Conservation (phyloP, 1,139 yeast species). For the Taphrina betulina region DNA sequence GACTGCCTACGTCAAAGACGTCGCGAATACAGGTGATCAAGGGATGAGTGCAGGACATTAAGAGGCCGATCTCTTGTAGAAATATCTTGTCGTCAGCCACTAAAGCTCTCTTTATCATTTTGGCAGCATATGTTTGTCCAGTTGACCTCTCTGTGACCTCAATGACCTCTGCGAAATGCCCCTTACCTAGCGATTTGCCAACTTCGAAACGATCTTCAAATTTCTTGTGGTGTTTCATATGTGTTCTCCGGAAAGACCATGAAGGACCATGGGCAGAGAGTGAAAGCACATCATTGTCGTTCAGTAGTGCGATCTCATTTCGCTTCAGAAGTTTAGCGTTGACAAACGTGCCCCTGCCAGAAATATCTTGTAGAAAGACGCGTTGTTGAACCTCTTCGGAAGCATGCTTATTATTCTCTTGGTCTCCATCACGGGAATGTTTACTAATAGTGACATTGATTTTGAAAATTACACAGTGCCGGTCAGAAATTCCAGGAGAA, state of each 20-base stretch:
- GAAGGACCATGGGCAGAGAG: slow-evolving; percentile 11
- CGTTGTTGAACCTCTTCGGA: background rate
- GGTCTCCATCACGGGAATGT: too few species aligned
- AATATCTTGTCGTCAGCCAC: slow-evolving; percentile 21
- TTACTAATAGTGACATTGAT: slow-evolving; percentile 1
- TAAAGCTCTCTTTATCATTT: slow-evolving; percentile 24
- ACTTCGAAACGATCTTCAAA: slow-evolving; percentile 22
- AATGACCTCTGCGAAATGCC: slow-evolving; percentile 29
- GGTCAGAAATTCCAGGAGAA: slow-evolving; percentile 5
- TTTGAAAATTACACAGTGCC: slow-evolving; percentile 31
- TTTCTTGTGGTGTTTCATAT: slow-evolving; percentile 4
- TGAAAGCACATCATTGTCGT: slow-evolving; percentile 15
- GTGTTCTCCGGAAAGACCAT: slow-evolving; percentile 7
- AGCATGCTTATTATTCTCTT: slow-evolving; percentile 4
- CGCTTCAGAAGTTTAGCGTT: slow-evolving; percentile 12
- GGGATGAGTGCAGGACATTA: slow-evolving; percentile 30
- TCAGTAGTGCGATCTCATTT: slow-evolving; percentile 10
- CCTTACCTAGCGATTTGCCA: slow-evolving; percentile 19
- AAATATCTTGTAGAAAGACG: slow-evolving; percentile 27
- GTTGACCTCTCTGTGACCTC: slow-evolving; percentile 11
- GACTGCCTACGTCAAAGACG: slow-evolving; percentile 22
- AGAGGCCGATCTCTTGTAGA: slow-evolving; percentile 28
- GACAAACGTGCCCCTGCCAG: slow-evolving; percentile 26
- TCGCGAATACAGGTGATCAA: slow-evolving; percentile 30
- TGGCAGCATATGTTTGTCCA: slow-evolving; percentile 19